These are phyloP conservation scores for Leccinum imitatum DNA, from an alignment of 768 basidiomycete genomes.

Conservation along the genomic window DNA sequence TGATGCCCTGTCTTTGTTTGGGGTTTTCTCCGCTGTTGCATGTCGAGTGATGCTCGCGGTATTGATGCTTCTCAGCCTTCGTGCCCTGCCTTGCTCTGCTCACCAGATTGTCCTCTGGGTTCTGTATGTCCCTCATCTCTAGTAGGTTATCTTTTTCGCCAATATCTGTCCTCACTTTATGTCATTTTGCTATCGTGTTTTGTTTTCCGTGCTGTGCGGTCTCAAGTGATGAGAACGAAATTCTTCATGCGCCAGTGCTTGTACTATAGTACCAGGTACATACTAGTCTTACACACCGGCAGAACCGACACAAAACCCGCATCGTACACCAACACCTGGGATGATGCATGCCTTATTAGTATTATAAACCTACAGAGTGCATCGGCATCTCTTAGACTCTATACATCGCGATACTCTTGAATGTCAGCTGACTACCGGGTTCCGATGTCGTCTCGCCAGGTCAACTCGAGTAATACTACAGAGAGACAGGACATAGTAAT, in stretches of 20 bases:
- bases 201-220: not conserved
- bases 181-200: not conserved
- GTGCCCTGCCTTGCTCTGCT: not conserved
- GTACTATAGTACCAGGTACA: too few relatives aligned
- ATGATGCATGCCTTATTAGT: too few relatives aligned
- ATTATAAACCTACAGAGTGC: too few relatives aligned
- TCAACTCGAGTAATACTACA: slow-evolving; percentile 5
- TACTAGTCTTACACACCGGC: too few relatives aligned
- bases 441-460: slow-evolving; percentile 38
- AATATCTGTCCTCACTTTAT: not conserved
- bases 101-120: not conserved
- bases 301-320: too few relatives aligned
- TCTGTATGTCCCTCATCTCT: not conserved
- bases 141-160: not conserved
- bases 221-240: too few relatives aligned
- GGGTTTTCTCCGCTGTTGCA: not conserved
- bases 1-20: not conserved
- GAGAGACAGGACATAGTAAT: slow-evolving; percentile 1
- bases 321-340: too few relatives aligned
- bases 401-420: slow-evolving; percentile 80
- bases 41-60: not conserved
- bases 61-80: not conserved
- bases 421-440: slow-evolving; percentile 52
- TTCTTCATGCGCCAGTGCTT: too few relatives aligned
- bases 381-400: slow-evolving; percentile 1